Base-by-base conservation (phyloP, 805 yeast species). In the Blastobotrys attinorum region DNA sequence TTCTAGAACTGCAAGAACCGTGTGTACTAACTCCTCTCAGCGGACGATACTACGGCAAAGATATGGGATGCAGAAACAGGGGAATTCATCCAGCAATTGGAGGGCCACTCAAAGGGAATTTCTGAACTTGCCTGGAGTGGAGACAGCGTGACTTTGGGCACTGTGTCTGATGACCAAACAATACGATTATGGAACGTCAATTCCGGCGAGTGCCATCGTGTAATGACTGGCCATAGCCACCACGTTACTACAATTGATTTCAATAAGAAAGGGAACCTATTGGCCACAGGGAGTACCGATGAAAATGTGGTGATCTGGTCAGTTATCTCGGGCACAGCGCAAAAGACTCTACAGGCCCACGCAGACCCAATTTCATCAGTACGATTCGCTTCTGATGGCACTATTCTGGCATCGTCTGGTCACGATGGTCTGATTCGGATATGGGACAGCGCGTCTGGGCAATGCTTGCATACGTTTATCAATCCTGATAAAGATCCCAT, bases 261-360 rank as follows among this genome's bases (percentile, higher is more conserved):
- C 66, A 83, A 77, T 49, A 61, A 69, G 32, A 81, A 81, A 58
- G 96, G 96, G 0, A 84, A 86, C 49, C 61, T 92, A 18, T 59
- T 92, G 13, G 77, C 84, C 20, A 76, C 89, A 35, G 95, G 95
- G 0, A 78, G 94, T 1, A 77, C 92, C 40, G 98, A 90, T 62
- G 97, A 90, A 58, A 86, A 90, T 41, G 80, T 92, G 13, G 74
- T 89, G 41, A 72, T 90, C 2, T 90, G 98, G 98, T 96, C 90
- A 61, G 75, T 82, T 2, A 67, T 70, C 25, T 67, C 76, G 16
- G 94, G 94, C 1, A 72, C 72, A 32, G 75, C 84, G 44, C 64
- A 87, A 53, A 79, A 83, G 56, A 85, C 94, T 0, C 65, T 90
- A 40, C 83, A 95, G 32, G 97, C 97, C 0, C 98, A 90, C 63